These are phyloP conservation scores for Graphilbum fragrans DNA, from an alignment of 2,329 filamentous ascomycete species.

Conservation along the genomic window DNA sequence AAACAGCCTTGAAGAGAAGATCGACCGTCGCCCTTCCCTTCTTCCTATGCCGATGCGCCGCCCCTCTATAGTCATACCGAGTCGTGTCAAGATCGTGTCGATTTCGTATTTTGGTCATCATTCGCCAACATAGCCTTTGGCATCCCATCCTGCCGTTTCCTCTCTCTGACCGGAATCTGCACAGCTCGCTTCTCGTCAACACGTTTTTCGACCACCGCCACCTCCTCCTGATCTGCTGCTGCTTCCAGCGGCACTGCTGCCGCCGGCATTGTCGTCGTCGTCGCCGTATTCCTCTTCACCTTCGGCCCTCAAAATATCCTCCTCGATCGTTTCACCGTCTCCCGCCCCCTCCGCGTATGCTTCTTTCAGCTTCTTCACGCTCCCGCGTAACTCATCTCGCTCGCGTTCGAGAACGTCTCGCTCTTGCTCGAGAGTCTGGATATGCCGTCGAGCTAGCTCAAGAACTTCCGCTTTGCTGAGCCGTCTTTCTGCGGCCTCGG, in stretches of 20 bases:
- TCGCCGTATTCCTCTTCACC: not conserved
- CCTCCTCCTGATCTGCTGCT: not conserved
- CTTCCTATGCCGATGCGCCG: no score
- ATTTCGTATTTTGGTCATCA: no score
- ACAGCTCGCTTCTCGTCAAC: no score
- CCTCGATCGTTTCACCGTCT: not conserved
- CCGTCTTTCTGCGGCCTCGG: constrained; percentile 14
- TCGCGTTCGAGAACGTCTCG: constrained; percentile 17
- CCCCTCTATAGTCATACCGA: no score
- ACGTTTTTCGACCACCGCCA: not conserved
- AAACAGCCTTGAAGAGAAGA: no score
- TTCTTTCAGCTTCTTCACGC: constrained; percentile 8
- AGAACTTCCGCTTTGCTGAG: constrained; percentile 24
- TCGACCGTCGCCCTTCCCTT: no score
- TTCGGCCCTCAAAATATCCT: not conserved
- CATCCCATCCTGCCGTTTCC: no score
- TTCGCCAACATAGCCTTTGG: not conserved
- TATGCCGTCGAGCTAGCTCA: constrained; percentile 21
- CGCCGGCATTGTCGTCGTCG: not conserved
- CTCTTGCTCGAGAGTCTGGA: constrained; percentile 19
- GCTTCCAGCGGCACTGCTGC: not conserved
- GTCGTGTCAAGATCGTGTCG: no score
- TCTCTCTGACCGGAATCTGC: not conserved
- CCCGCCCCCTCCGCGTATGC: not conserved
- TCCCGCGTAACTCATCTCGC: constrained; percentile 13